A percentile compares a stretch with the other conserved stretches of the same genome.
phyloP scores from a whole-genome alignment of 352 stramenopile species.

The Phytopythium kandeliae region DNA sequence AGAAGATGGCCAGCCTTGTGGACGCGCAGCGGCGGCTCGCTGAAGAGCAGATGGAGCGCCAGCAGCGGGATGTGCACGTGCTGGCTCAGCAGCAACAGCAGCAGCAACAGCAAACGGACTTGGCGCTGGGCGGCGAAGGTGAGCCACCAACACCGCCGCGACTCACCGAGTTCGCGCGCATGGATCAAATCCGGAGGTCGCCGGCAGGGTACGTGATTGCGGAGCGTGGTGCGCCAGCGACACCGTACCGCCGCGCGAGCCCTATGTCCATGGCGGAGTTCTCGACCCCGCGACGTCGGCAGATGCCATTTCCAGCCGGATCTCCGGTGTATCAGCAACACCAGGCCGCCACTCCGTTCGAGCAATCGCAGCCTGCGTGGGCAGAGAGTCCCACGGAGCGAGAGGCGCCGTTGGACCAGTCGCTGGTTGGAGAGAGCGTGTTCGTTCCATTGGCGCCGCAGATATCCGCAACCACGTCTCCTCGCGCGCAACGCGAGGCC shows the following conservation, averaged over 20 bases:
- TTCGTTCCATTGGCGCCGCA: conserved; percentile 50
- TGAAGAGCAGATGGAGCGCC: conserved; percentile 46
- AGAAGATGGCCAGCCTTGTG: conserved; percentile 59
- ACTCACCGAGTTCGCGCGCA: conserved; percentile 12
- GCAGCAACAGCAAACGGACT: conserved; percentile 15
- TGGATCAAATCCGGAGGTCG: conserved; percentile 21
- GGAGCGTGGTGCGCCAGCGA: conserved; percentile 10
- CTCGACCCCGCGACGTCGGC: conserved; percentile 15
- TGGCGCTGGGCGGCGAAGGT: not conserved
- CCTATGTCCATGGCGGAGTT: conserved; percentile 73
- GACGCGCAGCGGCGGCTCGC: conserved; percentile 53
- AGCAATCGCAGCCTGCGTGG: conserved; percentile 1
- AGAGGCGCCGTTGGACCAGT: conserved; percentile 43
- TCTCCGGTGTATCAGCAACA: conserved; percentile 35
- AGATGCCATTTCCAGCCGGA: conserved; percentile 17
- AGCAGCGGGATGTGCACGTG: conserved; percentile 7
- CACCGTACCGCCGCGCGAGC: conserved; percentile 21
- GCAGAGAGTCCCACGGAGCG: conserved; percentile 10
- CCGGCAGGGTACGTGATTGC: conserved; percentile 17
- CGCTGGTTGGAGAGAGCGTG: conserved; percentile 58
- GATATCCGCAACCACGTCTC: conserved; percentile 31
- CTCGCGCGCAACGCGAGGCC: conserved; percentile 12
- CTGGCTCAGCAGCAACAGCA: conserved; percentile 12
- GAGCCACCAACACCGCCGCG: conserved; percentile 1
- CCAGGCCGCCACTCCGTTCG: conserved; percentile 15